Evolutionary conservation across 2,329 filamentous ascomycete genomes (phyloP).

Genomic region (Diplocarpon rosae): DNA sequence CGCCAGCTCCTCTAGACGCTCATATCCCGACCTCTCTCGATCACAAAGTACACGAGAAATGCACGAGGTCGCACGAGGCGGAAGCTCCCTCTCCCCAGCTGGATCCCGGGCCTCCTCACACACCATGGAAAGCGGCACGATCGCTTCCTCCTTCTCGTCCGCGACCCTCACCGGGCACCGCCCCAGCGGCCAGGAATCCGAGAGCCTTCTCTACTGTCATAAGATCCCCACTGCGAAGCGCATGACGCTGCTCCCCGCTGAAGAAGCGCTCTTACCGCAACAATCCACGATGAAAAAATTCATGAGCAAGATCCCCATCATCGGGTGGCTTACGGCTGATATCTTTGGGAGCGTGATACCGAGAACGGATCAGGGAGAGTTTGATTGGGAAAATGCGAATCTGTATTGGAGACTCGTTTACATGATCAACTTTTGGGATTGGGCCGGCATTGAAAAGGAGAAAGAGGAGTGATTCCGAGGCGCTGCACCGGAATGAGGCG

Average conservation of each 20-base stretch:
- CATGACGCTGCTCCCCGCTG: constrained; percentile 53
- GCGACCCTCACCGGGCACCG: constrained; percentile 20
- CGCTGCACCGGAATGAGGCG: neutral
- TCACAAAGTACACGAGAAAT: constrained; percentile 22
- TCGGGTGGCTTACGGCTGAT: constrained; percentile 58
- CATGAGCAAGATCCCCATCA: constrained; percentile 53
- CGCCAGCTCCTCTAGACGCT: constrained; percentile 6
- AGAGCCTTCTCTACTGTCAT: constrained; percentile 39
- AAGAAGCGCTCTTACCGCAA: constrained; percentile 60
- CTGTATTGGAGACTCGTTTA: constrained; percentile 59
- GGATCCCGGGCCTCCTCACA: constrained; percentile 33
- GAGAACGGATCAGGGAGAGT: constrained; percentile 59
- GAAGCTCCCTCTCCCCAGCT: constrained; percentile 22
- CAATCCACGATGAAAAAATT: constrained; percentile 53
- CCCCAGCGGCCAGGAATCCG: constrained; percentile 20
- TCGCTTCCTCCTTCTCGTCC: constrained; percentile 28
- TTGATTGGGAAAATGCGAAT: constrained; percentile 62
- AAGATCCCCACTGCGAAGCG: constrained; percentile 57
- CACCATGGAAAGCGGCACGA: constrained; percentile 46
- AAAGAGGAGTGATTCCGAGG: constrained; percentile 20
- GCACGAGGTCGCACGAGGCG: constrained; percentile 22
- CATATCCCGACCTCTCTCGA: constrained; percentile 18
- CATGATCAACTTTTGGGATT: constrained; percentile 47
- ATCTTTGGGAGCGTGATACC: constrained; percentile 71
- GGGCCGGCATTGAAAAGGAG: constrained; percentile 30